Conservation (phyloP, 192 early-diverging fungal species). For the Coemansia sp. region DNA sequence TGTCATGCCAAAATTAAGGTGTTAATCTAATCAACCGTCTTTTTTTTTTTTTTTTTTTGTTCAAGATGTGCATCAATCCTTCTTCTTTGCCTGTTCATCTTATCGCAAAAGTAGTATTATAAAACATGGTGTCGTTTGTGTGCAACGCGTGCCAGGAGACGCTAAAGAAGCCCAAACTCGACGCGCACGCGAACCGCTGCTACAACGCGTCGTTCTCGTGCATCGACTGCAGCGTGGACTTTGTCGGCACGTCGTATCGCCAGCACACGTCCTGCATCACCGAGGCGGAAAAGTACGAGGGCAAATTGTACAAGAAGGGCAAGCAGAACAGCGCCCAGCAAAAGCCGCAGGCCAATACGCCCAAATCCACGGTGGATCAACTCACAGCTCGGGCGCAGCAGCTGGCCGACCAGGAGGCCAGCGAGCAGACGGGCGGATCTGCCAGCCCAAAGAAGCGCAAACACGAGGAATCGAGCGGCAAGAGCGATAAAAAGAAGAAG, state of each 20-base stretch:
- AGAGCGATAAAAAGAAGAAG: conserved; percentile 16
- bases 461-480: conserved; percentile 1
- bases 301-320: conserved; percentile 28
- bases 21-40: no score
- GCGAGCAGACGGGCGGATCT: background rate
- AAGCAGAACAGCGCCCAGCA: background rate
- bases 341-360: background rate
- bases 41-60: background rate
- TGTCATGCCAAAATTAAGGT: no score
- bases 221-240: conserved; percentile 87
- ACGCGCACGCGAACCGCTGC: conserved; percentile 82
- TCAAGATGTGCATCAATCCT: background rate
- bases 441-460: conserved; percentile 21
- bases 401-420: background rate
- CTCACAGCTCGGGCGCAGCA: conserved; percentile 27
- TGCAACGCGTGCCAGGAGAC: conserved; percentile 78
- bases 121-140: conserved; percentile 61
- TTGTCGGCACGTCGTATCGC: conserved; percentile 72
- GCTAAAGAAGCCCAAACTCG: conserved; percentile 93
- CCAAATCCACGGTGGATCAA: conserved; percentile 40
- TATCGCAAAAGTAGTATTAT: background rate
- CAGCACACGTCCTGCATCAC: conserved; percentile 87
- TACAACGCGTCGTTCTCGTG: conserved; percentile 81
- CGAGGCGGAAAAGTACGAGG: conserved; percentile 92
- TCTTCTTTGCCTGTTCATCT: conserved; percentile 8